Percentiles rank a stretch among this genome's conserved stretches.
These are phyloP conservation scores for Colletotrichum spaethianum DNA, from an alignment of 2,329 filamentous ascomycete species.

Conservation along the genomic window DNA sequence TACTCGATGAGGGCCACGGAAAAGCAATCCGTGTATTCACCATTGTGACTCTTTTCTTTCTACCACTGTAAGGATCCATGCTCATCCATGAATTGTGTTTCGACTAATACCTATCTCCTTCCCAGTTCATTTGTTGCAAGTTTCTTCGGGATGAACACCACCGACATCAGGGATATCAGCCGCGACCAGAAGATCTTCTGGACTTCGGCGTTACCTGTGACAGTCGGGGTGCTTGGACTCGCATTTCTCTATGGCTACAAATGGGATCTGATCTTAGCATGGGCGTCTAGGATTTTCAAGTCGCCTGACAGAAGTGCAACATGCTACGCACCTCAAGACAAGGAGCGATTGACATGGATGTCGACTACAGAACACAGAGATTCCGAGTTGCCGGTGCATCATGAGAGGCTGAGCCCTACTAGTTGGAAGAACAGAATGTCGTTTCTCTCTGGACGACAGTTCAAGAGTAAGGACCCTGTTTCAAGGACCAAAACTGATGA, in stretches of 20 bases:
- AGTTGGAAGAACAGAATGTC: conserved; percentile 15
- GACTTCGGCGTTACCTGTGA: conserved; percentile 56
- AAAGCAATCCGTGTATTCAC: conserved; percentile 55
- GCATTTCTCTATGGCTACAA: conserved; percentile 46
- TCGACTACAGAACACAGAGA: background rate
- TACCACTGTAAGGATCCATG: conserved; percentile 51
- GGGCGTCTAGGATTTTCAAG: background rate
- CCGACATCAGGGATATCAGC: conserved; percentile 57
- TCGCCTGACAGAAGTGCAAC: background rate
- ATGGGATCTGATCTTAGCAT: conserved; percentile 31
- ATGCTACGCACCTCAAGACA: background rate
- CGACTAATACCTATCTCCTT: background rate
- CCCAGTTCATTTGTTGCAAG: conserved; percentile 48
- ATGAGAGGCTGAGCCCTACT: background rate
- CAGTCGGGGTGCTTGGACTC: conserved; percentile 47
- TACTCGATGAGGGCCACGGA: conserved; percentile 48
- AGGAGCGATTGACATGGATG: conserved; percentile 4
- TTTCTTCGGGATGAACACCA: conserved; percentile 61
- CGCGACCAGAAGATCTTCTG: conserved; percentile 57
- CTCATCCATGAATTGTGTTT: no score
- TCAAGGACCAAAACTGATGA: conserved; percentile 14
- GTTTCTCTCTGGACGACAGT: background rate
- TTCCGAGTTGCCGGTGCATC: background rate
- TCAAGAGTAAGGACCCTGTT: background rate
- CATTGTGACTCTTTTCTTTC: conserved; percentile 57